Evolutionary conservation across 768 basidiomycete genomes (phyloP), one percentile per base, ranked within the genome.

Genomic region (Agaricus subrufescens): DNA sequence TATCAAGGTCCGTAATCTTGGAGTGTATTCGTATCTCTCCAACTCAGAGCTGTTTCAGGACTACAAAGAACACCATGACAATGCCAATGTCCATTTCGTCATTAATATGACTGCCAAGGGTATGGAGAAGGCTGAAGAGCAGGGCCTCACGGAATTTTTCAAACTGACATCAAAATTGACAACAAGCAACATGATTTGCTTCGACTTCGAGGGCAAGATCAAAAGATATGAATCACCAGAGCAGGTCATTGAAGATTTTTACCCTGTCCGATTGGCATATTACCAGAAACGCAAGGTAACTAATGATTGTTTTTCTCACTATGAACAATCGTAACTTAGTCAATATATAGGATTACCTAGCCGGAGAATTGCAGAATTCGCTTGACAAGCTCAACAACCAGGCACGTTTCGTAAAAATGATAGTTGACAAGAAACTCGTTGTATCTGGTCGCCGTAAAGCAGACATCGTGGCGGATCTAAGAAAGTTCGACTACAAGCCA

Each of bases 171-270:
- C 80, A 46, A 91, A 94, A 69, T 73, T 99, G 69, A 89, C 79
- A 69, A 97, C 93, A 14, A 82, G 84, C 67, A 99, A 99, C 74
- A 98, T 99, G 97, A 97, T 98, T 15, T 94, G 93, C 72, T 99
- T 99, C 70, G 96, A 99, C 71, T 82, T 91, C 58, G 90, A 95
- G 15, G 88, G 92, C 62, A 97, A 96, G 76, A 96, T 99, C 74
- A 93, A 87, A 74, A 95, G 87, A 72, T 98, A 98, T 69, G 75
- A 82, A 15, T 81, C 86, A 0, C 84, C 97, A 0, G 97, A 98
- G 66, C 89, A 94, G 61, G 91, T 99, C 52, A 70, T 98, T 45
- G 86, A 91, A 60, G 95, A 97, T 39, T 99, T 97, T 67, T 99
- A 91, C 67, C 89, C 91, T 27, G 74, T 85, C 54, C 84, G 97